Conservation (phyloP, 805 yeast genomes). For the Pachysolen tannophilus region DNA sequence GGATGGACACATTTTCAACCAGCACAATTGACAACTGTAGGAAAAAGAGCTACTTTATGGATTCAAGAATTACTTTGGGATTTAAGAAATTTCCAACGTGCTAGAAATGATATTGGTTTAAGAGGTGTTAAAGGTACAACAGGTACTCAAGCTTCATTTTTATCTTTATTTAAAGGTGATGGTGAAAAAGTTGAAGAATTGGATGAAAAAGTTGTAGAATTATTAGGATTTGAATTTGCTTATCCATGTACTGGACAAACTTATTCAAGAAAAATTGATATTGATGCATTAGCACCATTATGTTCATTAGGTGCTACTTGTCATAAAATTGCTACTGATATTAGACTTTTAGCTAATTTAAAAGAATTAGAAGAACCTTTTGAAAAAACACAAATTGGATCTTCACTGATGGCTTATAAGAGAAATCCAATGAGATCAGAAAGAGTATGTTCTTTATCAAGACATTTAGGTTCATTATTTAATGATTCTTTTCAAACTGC, state of each 20-base stretch:
- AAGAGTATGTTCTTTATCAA: slow-evolving; percentile 95
- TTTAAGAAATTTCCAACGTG: slow-evolving; percentile 89
- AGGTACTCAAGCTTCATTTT: slow-evolving; percentile 96
- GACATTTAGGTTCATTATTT: slow-evolving; percentile 88
- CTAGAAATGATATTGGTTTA: slow-evolving; percentile 91
- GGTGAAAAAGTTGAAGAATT: slow-evolving; percentile 92
- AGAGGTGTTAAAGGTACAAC: slow-evolving; percentile 99
- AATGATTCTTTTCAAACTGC: slow-evolving; percentile 95
- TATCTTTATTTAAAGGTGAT: slow-evolving; percentile 91
- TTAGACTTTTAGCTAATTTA: slow-evolving; percentile 90
- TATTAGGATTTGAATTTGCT: slow-evolving; percentile 88
- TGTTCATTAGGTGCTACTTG: slow-evolving; percentile 94
- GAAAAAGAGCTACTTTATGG: slow-evolving; percentile 97
- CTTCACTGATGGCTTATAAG: slow-evolving; percentile 98
- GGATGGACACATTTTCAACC: slow-evolving; percentile 99
- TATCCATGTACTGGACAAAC: slow-evolving; percentile 99
- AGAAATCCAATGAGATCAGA: slow-evolving; percentile 99
- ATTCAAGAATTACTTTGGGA: slow-evolving; percentile 97
- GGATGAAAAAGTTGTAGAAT: slow-evolving; percentile 87
- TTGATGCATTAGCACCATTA: slow-evolving; percentile 86
- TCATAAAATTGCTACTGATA: slow-evolving; percentile 96
- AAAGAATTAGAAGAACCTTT: slow-evolving; percentile 98
- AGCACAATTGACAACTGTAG: slow-evolving; percentile 97
- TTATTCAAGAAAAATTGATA: slow-evolving; percentile 96
- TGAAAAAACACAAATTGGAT: slow-evolving; percentile 97